A percentile compares a stretch with the other conserved stretches of the same genome.
phyloP scores from a whole-genome alignment of 306 rosid genomes.

The Fragaria nilgerrensis region DNA sequence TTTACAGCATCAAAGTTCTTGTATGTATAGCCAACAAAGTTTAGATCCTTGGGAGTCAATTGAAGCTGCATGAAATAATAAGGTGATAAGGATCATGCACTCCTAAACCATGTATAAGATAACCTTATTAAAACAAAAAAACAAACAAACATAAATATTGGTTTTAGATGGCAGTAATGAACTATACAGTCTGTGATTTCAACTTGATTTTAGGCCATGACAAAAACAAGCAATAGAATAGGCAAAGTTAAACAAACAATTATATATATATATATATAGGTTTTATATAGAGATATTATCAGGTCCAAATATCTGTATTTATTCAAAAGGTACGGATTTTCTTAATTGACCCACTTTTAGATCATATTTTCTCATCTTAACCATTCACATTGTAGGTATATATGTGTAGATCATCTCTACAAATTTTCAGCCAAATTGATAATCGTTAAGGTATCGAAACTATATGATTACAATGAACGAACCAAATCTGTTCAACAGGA shows the following conservation, averaged over 20 bases:
- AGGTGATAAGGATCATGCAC: conserved; percentile 15
- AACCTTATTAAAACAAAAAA: neutral
- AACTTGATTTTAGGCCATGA: neutral
- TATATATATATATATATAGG: too few species aligned
- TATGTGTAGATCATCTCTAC: too few species aligned
- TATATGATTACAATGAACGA: too few species aligned
- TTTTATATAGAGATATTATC: too few species aligned
- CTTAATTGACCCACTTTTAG: too few species aligned
- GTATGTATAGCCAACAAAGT: conserved; percentile 95
- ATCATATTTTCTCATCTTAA: too few species aligned
- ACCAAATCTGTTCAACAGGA: too few species aligned
- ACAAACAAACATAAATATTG: neutral
- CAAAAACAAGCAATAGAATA: neutral
- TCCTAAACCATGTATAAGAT: neutral
- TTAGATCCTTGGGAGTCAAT: conserved; percentile 88
- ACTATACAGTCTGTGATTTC: neutral
- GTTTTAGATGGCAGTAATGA: neutral
- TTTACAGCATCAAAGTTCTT: conserved; percentile 97
- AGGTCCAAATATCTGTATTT: too few species aligned
- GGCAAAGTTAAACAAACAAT: neutral
- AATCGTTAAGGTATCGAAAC: too few species aligned
- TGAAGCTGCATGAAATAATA: conserved; percentile 65
- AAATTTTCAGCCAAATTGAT: too few species aligned
- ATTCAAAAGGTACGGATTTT: too few species aligned
- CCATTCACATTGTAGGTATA: too few species aligned